Evolutionary conservation across 257 asterid genomes (phyloP).

Genomic region (Osmanthus fragrans): DNA sequence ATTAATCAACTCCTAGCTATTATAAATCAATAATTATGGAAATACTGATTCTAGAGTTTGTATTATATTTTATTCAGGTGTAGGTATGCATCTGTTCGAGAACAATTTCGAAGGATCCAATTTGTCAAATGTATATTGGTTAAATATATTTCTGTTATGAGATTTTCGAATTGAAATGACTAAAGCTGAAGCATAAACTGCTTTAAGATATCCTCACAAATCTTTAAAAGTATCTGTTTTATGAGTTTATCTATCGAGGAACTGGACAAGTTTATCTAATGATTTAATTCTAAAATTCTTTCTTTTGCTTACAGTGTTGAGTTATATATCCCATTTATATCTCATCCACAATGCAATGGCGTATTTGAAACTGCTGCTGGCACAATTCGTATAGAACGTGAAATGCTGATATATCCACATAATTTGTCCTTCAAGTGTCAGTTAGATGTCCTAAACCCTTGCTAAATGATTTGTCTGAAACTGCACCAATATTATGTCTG

Average conservation of each 20-base stretch:
- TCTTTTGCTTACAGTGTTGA: background rate
- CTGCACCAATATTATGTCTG: background rate
- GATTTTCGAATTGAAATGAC: background rate
- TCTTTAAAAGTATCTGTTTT: background rate
- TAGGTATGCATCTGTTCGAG: background rate
- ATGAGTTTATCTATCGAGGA: background rate
- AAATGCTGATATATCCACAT: background rate
- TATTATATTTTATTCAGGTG: background rate
- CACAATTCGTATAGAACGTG: background rate
- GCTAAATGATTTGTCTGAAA: background rate
- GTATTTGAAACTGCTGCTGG: background rate
- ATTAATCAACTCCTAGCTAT: background rate
- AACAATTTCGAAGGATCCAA: background rate
- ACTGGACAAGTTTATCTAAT: background rate
- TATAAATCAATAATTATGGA: background rate
- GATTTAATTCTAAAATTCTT: background rate
- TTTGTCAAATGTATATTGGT: background rate
- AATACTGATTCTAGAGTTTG: background rate
- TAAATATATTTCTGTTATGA: background rate
- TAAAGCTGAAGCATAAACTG: background rate
- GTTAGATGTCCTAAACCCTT: background rate
- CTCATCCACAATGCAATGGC: background rate
- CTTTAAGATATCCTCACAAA: background rate
- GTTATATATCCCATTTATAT: background rate
- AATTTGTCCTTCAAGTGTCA: background rate